Evolutionary conservation across 73 alveolate species (phyloP).

Genomic region (Symbiodinium natans): DNA sequence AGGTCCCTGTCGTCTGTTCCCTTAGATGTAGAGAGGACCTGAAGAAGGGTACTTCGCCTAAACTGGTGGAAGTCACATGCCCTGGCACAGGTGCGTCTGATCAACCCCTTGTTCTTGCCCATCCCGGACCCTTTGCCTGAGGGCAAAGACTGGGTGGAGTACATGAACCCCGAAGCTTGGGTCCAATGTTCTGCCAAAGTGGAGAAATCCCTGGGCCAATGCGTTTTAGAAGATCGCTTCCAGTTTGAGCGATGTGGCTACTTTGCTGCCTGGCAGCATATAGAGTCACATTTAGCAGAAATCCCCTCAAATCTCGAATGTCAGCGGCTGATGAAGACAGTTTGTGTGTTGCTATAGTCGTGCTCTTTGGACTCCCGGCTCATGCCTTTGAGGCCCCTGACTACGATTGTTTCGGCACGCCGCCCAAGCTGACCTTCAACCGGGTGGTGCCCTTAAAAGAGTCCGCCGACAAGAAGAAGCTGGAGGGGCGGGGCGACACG

Average conservation of each 20-base stretch:
- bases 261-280: background rate
- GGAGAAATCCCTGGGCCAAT: slow-evolving; percentile 32
- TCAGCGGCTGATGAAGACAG: no score
- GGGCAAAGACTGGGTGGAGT: slow-evolving; percentile 32
- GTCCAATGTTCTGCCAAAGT: slow-evolving; percentile 62
- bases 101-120: slow-evolving; percentile 78
- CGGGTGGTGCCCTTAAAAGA: slow-evolving; percentile 92
- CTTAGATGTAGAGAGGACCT: background rate
- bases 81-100: slow-evolving; percentile 47
- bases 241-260: slow-evolving; percentile 79
- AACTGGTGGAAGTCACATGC: background rate
- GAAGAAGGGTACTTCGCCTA: background rate
- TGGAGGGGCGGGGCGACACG: slow-evolving; percentile 55
- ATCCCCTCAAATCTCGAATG: no score
- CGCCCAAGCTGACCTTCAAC: slow-evolving; percentile 44
- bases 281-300: no score
- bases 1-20: no score
- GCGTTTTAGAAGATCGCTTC: slow-evolving; percentile 20
- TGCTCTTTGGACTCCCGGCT: background rate
- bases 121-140: slow-evolving; percentile 88
- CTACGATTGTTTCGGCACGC: slow-evolving; percentile 40
- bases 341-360: background rate
- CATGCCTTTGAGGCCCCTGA: slow-evolving; percentile 39
- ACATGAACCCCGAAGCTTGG: slow-evolving; percentile 44
- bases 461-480: slow-evolving; percentile 75